Conservation (phyloP, 805 yeast genomes). For the Debaryomyces prosopidis region DNA sequence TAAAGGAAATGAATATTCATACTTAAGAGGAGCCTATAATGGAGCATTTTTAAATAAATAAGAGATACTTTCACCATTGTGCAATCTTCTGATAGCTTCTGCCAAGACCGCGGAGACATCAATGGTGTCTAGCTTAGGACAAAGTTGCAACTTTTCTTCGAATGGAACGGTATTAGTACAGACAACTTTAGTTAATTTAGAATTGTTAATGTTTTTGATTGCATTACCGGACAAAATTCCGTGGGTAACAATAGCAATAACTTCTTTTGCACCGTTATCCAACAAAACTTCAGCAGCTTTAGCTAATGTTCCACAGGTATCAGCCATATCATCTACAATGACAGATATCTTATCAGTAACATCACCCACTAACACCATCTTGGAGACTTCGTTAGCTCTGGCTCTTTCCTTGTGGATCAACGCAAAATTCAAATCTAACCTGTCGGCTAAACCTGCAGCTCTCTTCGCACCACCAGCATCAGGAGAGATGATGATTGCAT, state of each 20-base stretch:
- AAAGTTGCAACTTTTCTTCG: conserved; percentile 54
- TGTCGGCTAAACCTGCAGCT: conserved; percentile 92
- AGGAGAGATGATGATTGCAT: conserved; percentile 85
- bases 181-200: conserved; percentile 70
- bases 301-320: conserved; percentile 94
- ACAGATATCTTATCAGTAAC: conserved; percentile 81
- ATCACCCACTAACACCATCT: conserved; percentile 96
- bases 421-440: conserved; percentile 89
- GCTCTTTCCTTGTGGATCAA: conserved; percentile 95
- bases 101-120: conserved; percentile 88
- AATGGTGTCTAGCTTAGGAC: conserved; percentile 73
- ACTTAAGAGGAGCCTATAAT: conserved; percentile 12
- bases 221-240: conserved; percentile 92
- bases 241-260: conserved; percentile 92
- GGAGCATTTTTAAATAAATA: conserved; percentile 72
- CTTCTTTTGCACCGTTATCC: conserved; percentile 78
- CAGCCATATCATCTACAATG: conserved; percentile 96
- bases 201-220: conserved; percentile 63
- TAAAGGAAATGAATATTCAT: too few species aligned
- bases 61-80: conserved; percentile 93
- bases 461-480: conserved; percentile 99
- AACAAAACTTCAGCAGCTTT: conserved; percentile 90
- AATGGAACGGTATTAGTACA: conserved; percentile 95
- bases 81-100: conserved; percentile 91
- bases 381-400: conserved; percentile 89